Base-by-base conservation (phyloP, 1,139 yeast species). In the Pichia sp. region DNA sequence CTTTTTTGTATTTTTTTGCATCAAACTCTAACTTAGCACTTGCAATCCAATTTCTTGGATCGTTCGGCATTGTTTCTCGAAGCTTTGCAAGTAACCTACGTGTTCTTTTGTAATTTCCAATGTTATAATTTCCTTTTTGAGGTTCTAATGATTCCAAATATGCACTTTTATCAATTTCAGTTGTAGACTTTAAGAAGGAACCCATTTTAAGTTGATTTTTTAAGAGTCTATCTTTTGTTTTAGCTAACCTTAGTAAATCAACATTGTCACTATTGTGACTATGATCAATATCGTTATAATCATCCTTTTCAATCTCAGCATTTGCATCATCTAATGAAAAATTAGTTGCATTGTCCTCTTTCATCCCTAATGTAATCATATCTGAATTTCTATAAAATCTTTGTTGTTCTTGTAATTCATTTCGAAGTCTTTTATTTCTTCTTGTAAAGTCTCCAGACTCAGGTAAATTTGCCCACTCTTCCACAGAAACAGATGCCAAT, bases 401-500 rank as follows among this genome's bases (percentile, higher is more conserved):
- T 56, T 81, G 82, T 50, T 79, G 79, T 59, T 72, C 77, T 58
- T 82, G 85, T 44, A 78, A 77, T 48, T 82, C 73, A 42, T 80
- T 65, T 44, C 96, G 69, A 45, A 76, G 69, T 48, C 97, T 69
- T 59, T 89, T 88, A 63, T 89, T 88, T 52, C 80, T 70, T 57
- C 83, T 75, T 0, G 98, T 92, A 57, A 86, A 70, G 66, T 92
- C 98, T 2, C 89, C 87, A 0, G 89, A 94, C 53, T 88, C 96
- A 0, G 98, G 97, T 7, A 92, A 62, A 53, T 70, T 73, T 3
- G 77, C 74, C 98, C 98, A 92, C 59, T 90, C 83, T 3, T 79
- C 84, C 22, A 72, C 77, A 2, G 86, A 72, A 1, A 92, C 77
- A 0, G 67, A 55, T 0, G 81, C 70, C 45, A 90, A 66, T 1